phyloP scores from a whole-genome alignment of 2,329 filamentous ascomycete genomes.

The Cytospora piceae region DNA sequence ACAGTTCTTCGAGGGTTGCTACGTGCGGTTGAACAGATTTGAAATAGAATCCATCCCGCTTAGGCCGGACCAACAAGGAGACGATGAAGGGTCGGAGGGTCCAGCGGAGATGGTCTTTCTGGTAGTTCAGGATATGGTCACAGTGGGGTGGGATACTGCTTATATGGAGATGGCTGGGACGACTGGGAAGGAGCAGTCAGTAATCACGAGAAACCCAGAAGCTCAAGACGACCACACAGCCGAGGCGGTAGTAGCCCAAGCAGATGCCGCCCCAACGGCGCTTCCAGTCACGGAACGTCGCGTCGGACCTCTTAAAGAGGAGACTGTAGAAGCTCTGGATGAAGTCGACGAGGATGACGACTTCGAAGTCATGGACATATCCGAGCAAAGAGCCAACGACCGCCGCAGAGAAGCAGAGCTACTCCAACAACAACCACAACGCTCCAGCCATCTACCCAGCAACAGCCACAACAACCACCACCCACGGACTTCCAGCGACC shows the following conservation, averaged over 20 bases:
- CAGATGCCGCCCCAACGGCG: slow-evolving; percentile 33
- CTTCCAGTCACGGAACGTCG: background rate
- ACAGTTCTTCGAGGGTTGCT: slow-evolving; percentile 52
- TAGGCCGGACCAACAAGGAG: slow-evolving; percentile 29
- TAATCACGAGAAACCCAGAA: background rate
- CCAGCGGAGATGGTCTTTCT: slow-evolving; percentile 47
- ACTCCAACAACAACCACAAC: slow-evolving; percentile 10
- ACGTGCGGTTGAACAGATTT: slow-evolving; percentile 51
- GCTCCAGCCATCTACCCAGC: slow-evolving; percentile 17
- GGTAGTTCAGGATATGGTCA: slow-evolving; percentile 48
- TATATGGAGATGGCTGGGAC: slow-evolving; percentile 39
- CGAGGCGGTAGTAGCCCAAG: slow-evolving; percentile 20
- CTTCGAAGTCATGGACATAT: slow-evolving; percentile 32
- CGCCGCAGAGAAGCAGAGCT: slow-evolving; percentile 23
- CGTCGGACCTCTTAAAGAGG: background rate
- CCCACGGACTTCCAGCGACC: slow-evolving; percentile 47
- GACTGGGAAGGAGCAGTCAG: background rate
- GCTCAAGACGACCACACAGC: background rate
- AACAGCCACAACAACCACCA: slow-evolving; percentile 25
- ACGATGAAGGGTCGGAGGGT: slow-evolving; percentile 9
- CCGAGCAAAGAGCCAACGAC: slow-evolving; percentile 24
- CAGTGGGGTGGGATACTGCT: slow-evolving; percentile 53
- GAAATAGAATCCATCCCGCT: slow-evolving; percentile 37
- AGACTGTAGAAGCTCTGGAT: slow-evolving; percentile 28
- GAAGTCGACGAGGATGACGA: slow-evolving; percentile 37